A percentile compares a stretch with the other conserved stretches of the same genome.
These are phyloP conservation scores for Cercospora janseana DNA, from an alignment of 2,329 filamentous ascomycete genomes.

Conservation along the genomic window DNA sequence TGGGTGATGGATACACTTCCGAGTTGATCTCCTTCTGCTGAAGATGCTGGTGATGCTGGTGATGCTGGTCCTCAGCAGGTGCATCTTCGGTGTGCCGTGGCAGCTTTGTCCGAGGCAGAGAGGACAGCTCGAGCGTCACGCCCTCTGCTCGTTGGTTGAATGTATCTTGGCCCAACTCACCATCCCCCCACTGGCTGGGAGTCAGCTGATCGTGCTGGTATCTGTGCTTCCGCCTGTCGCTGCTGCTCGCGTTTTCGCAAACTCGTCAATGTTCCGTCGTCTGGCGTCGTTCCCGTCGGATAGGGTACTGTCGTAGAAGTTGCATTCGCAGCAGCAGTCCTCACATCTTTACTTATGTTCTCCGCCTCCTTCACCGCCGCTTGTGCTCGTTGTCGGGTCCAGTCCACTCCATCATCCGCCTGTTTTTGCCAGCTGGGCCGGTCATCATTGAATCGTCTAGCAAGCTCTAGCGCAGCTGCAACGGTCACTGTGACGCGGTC, in stretches of 20 bases:
- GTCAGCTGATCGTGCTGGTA: slow-evolving; percentile 53
- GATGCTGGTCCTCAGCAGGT: too few species aligned
- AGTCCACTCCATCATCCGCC: slow-evolving; percentile 20
- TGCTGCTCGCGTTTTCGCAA: slow-evolving; percentile 41
- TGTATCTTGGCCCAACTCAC: slow-evolving; percentile 51
- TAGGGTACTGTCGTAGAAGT: slow-evolving; percentile 7
- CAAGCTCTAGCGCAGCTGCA: slow-evolving; percentile 59
- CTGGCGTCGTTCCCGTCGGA: slow-evolving; percentile 13
- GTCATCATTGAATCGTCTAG: slow-evolving; percentile 56
- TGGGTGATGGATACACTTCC: slow-evolving; percentile 50
- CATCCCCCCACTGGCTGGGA: slow-evolving; percentile 36
- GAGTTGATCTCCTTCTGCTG: slow-evolving; percentile 51
- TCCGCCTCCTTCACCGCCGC: slow-evolving; percentile 33
- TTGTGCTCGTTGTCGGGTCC: slow-evolving; percentile 17
- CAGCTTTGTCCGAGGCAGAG: slow-evolving; percentile 53
- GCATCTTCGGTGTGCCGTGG: slow-evolving; percentile 51
- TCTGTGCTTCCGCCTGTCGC: slow-evolving; percentile 49
- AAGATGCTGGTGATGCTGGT: slow-evolving; percentile 46
- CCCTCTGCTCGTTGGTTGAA: slow-evolving; percentile 54
- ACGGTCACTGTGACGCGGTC: slow-evolving; percentile 61
- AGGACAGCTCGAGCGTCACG: slow-evolving; percentile 50
- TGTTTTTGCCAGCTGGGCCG: slow-evolving; percentile 35
- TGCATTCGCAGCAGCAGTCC: slow-evolving; percentile 13
- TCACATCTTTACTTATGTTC: slow-evolving; percentile 20
- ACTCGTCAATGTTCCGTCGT: slow-evolving; percentile 40